A percentile compares a stretch with the other conserved stretches of the same genome.
Conservation (phyloP, 2,329 filamentous ascomycete species). For the Fusarium penzigii region DNA sequence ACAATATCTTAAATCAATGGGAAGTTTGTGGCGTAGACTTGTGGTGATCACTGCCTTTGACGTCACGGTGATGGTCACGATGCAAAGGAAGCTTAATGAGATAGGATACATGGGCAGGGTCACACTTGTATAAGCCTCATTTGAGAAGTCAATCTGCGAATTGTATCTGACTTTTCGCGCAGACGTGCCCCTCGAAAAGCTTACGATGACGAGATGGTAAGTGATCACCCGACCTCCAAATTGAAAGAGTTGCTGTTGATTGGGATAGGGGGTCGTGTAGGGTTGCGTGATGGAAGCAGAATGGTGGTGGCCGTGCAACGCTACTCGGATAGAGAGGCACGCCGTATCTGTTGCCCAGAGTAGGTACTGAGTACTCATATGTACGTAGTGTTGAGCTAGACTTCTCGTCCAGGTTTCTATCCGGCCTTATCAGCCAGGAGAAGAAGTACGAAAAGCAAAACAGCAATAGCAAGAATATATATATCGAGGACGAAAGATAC, state of each 20-base stretch:
- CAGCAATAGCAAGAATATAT: too few relatives aligned
- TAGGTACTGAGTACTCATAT: too few relatives aligned
- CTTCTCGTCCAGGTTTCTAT: too few relatives aligned
- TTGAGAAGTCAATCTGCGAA: slow-evolving; percentile 8
- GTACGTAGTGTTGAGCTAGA: too few relatives aligned
- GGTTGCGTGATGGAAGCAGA: slow-evolving; percentile 2
- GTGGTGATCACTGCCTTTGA: slow-evolving; percentile 27
- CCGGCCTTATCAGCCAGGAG: too few relatives aligned
- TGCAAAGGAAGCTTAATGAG: slow-evolving; percentile 8
- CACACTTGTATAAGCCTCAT: too few relatives aligned
- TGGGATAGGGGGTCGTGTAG: slow-evolving; percentile 10
- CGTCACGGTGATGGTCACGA: slow-evolving; percentile 33
- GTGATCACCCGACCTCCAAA: slow-evolving; percentile 17
- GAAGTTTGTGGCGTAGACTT: slow-evolving; percentile 16
- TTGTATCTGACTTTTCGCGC: slow-evolving; percentile 7
- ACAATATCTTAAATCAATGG: slow-evolving; percentile 6
- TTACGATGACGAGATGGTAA: slow-evolving; percentile 15
- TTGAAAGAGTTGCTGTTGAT: slow-evolving; percentile 8
- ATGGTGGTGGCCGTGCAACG: slow-evolving; percentile 15
- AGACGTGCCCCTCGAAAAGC: neutral
- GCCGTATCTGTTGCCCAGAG: neutral
- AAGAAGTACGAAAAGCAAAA: too few relatives aligned
- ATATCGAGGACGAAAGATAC: too few relatives aligned
- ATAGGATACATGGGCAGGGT: neutral
- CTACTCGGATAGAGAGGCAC: slow-evolving; percentile 15